Conservation (phyloP, 2,329 filamentous ascomycete genomes). For the Pyrenochaeta sp. region DNA sequence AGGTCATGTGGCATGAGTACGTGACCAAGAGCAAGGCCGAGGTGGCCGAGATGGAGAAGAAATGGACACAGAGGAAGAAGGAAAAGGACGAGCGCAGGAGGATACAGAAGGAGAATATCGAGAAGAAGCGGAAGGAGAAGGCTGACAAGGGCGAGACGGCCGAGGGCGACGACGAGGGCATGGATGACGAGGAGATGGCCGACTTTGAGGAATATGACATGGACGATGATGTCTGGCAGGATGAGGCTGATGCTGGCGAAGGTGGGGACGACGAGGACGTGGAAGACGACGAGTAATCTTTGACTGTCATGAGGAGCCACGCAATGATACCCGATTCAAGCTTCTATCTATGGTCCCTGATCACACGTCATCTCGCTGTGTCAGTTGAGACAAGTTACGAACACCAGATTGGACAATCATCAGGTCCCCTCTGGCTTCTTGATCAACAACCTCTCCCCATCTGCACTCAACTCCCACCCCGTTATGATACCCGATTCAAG, state of each 20-base stretch:
- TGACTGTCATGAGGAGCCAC: conserved; percentile 2
- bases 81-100: conserved; percentile 85
- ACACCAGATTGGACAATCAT: conserved; percentile 1
- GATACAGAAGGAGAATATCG: conserved; percentile 88
- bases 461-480: conserved; percentile 79
- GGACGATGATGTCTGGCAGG: conserved; percentile 63
- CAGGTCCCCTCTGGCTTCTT: conserved; percentile 64
- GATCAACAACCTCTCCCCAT: conserved; percentile 77
- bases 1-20: conserved; percentile 97
- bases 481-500: too few relatives aligned
- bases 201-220: conserved; percentile 59
- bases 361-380: too few relatives aligned
- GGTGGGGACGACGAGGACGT: conserved; percentile 58
- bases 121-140: conserved; percentile 77
- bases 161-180: conserved; percentile 57
- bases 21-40: conserved; percentile 85
- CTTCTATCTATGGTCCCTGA: too few relatives aligned
- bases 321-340: conserved; percentile 46
- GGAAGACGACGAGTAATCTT: conserved; percentile 52
- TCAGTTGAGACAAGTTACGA: too few relatives aligned
- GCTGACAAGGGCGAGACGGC: conserved; percentile 54
- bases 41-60: conserved; percentile 78
- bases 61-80: conserved; percentile 78
- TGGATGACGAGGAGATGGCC: conserved; percentile 58
- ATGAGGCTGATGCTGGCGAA: conserved; percentile 59